Percentiles rank a stretch among this genome's conserved stretches.
These are phyloP conservation scores for Areca catechu DNA, from an alignment of 176 grass and related monocot species.

Conservation along the genomic window DNA sequence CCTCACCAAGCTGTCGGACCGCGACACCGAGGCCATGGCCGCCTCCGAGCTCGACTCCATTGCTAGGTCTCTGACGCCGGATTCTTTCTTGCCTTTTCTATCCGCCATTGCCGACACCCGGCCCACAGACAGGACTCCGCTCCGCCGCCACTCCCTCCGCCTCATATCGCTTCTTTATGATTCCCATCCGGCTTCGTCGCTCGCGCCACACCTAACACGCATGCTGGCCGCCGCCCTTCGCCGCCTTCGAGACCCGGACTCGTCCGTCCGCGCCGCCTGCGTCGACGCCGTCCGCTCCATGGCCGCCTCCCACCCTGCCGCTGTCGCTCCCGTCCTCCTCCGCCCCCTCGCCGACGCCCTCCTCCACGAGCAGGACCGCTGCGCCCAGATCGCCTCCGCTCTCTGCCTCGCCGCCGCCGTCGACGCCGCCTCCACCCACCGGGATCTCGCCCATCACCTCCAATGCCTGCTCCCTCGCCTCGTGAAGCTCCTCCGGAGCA, in stretches of 20 bases:
- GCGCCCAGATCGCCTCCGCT: slow-evolving; percentile 62
- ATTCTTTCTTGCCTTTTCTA: slow-evolving; percentile 46
- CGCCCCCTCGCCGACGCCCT: slow-evolving; percentile 47
- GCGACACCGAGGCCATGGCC: slow-evolving; percentile 97
- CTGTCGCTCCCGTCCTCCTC: slow-evolving; percentile 17
- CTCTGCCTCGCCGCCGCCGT: slow-evolving; percentile 55
- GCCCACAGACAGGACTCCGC: slow-evolving; percentile 57
- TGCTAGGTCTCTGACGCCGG: slow-evolving; percentile 43
- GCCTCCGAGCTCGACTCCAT: slow-evolving; percentile 75
- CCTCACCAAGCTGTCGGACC: slow-evolving; percentile 63
- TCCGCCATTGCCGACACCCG: slow-evolving; percentile 76
- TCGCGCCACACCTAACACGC: slow-evolving; percentile 60
- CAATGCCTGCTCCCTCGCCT: slow-evolving; percentile 67
- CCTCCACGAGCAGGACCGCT: slow-evolving; percentile 87
- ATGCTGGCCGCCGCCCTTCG: slow-evolving; percentile 64
- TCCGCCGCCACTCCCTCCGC: slow-evolving; percentile 82
- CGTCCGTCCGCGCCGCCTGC: slow-evolving; percentile 80
- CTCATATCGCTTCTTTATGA: slow-evolving; percentile 53
- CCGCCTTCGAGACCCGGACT: slow-evolving; percentile 80
- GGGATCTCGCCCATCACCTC: slow-evolving; percentile 63
- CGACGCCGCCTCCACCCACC: slow-evolving; percentile 33
- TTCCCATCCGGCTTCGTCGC: slow-evolving; percentile 32
- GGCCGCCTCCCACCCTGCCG: slow-evolving; percentile 13
- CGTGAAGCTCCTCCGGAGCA: slow-evolving; percentile 75
- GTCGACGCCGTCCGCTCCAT: slow-evolving; percentile 73